A percentile compares a stretch with the other conserved stretches of the same genome.
Evolutionary conservation across 2,329 filamentous ascomycete species (phyloP).

Genomic region (Eurotiales sp.): DNA sequence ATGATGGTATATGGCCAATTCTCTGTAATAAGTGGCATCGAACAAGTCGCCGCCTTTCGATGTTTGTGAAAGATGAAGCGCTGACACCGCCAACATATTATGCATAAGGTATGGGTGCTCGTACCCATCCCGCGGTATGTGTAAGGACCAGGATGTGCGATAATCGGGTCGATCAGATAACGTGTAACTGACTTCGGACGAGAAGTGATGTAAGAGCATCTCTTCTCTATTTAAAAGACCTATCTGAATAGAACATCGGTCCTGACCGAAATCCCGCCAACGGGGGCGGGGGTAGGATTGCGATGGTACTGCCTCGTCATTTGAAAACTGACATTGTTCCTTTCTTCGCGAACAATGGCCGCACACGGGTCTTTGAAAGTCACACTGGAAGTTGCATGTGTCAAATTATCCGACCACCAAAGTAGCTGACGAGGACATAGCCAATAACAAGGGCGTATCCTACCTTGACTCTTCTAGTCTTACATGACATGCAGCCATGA

Average conservation of each 20-base stretch:
- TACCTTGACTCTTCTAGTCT: slow-evolving; percentile 14
- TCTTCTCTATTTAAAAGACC: not conserved
- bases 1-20: slow-evolving; percentile 8
- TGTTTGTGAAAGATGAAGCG: slow-evolving; percentile 9
- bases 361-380: slow-evolving; percentile 12
- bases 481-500: slow-evolving; percentile 11
- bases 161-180: slow-evolving; percentile 7
- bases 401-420: not conserved
- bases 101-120: slow-evolving; percentile 13
- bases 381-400: not conserved
- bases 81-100: slow-evolving; percentile 11
- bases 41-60: not conserved
- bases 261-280: not conserved
- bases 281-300: not conserved
- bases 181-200: slow-evolving; percentile 6
- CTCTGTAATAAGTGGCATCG: not conserved
- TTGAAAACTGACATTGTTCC: slow-evolving; percentile 8
- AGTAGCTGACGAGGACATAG: not conserved
- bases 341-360: slow-evolving; percentile 11
- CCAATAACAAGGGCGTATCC: not conserved
- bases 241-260: not conserved
- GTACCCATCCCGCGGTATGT: not conserved
- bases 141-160: slow-evolving; percentile 4
- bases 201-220: slow-evolving; percentile 6
- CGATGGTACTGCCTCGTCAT: not conserved